Percentiles rank a stretch among this genome's conserved stretches.
phyloP scores from a whole-genome alignment of 2,329 filamentous ascomycete genomes.

The Chrysoporthe deuterocubensis region DNA sequence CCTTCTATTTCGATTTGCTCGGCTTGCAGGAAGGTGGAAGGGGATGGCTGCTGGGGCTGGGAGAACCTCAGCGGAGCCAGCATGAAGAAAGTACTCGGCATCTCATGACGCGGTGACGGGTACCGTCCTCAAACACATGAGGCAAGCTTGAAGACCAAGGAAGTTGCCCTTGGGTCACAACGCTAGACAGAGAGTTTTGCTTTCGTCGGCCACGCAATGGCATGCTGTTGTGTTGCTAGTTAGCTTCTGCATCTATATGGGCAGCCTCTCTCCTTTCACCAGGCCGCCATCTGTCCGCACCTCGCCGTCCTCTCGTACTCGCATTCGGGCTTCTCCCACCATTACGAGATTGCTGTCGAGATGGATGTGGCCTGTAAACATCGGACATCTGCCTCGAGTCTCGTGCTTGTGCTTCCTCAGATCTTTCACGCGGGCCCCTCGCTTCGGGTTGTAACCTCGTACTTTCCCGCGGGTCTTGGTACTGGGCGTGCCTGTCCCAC shows the following conservation, averaged over 20 bases:
- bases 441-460: not conserved
- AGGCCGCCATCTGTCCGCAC: not conserved
- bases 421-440: not conserved
- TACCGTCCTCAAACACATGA: not conserved
- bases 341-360: not conserved
- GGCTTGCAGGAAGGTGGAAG: not conserved
- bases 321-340: not conserved
- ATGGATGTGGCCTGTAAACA: conserved; percentile 16
- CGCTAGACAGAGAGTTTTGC: no score
- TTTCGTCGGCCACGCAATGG: no score
- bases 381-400: conserved; percentile 20
- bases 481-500: conserved; percentile 84
- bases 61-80: not conserved
- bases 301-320: not conserved
- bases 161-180: not conserved
- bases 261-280: not conserved
- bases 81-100: not conserved
- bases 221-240: not conserved
- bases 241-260: not conserved
- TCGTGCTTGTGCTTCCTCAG: not conserved
- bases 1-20: conserved; percentile 1
- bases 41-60: no score
- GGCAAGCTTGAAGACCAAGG: not conserved
- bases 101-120: not conserved
- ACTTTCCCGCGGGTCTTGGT: conserved; percentile 41